Evolutionary conservation across 108 stramenopile genomes (phyloP), one percentile per base, ranked within the genome.

Genomic region (Halocafeteria seosinensis): DNA sequence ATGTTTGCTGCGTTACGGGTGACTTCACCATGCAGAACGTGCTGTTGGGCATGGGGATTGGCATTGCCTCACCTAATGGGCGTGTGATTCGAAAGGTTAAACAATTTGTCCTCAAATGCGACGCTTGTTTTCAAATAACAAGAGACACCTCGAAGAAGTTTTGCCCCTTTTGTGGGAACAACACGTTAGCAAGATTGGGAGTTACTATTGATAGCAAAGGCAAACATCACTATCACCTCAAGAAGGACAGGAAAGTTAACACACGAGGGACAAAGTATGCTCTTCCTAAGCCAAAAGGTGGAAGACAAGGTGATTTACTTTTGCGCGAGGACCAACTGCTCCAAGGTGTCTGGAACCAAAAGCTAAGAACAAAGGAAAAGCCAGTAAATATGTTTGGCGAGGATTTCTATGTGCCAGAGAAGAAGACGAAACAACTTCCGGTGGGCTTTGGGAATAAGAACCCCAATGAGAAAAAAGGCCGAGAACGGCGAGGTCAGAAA

Each of bases 1-100:
- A 24, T 9, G 65, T 66, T 26, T 92, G 90, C 9, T 95, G 93
- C 75, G 85, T 90, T 33, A 98, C 96, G 23, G 90, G 91, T 30
- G 96, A 98, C 75, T 98, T 91, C 71, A 91, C 92, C 38, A 95
- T 95, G 93, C 96, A 98, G 72, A 98, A 98, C 76, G 93, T 98
- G 1, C 71, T 98, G 26, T 70, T 98, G 23, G 90, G 92, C 78
- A 90, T 98, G 89, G 88, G 88, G 51, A 75, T 98, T 61, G 78
- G 77, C 38, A 72, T 98, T 12, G 59, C 94, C 34, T 78, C 87
- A 1, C 72, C 91, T 0, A 83, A 94, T 61, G 96, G 96, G 25
- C 80, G 85, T 66, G 75, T 78, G 9, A 77, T 98, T 28, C 74
- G 78, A 17, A 65, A 72, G 5, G 76, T 92, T 12, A 89, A 90